A percentile compares a stretch with the other conserved stretches of the same genome.
Conservation (phyloP, 331 rosid species). For the Pyrus hybrid region DNA sequence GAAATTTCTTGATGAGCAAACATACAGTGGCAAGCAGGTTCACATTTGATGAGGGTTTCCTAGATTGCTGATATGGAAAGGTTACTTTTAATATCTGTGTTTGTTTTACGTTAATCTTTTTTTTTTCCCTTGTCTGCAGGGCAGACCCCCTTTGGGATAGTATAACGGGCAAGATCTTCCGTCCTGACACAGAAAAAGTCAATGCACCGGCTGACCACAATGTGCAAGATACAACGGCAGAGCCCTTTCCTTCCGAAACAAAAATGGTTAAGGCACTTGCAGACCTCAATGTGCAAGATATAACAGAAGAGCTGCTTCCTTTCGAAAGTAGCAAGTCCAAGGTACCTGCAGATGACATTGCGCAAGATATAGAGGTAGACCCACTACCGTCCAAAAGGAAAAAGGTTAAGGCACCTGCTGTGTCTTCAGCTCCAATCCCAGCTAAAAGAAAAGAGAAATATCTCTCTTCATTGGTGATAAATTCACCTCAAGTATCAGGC, state of each 20-base stretch:
- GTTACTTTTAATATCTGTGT: not conserved
- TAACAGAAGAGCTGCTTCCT: not conserved
- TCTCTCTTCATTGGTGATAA: constrained; percentile 16
- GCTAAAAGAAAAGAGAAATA: constrained; percentile 23
- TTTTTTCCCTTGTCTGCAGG: constrained; percentile 30
- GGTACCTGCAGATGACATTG: not conserved
- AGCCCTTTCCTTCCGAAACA: not conserved
- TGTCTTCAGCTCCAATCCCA: constrained; percentile 5
- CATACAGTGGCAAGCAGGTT: not conserved
- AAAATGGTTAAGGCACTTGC: not conserved
- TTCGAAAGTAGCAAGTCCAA: not conserved
- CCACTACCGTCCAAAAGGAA: not conserved
- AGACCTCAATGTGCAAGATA: not conserved
- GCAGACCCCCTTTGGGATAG: constrained; percentile 17
- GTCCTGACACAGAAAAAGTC: not conserved
- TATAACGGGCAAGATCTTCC: not conserved
- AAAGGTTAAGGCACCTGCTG: not conserved
- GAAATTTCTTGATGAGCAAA: not conserved
- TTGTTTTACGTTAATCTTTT: not conserved
- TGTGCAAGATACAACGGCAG: not conserved
- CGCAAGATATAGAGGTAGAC: not conserved
- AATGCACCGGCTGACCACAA: not conserved
- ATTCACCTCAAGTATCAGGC: not conserved
- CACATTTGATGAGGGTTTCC: not conserved
- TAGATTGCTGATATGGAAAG: not conserved